Base-by-base conservation (phyloP, 768 basidiomycete species). In the Mycena kentingensis region DNA sequence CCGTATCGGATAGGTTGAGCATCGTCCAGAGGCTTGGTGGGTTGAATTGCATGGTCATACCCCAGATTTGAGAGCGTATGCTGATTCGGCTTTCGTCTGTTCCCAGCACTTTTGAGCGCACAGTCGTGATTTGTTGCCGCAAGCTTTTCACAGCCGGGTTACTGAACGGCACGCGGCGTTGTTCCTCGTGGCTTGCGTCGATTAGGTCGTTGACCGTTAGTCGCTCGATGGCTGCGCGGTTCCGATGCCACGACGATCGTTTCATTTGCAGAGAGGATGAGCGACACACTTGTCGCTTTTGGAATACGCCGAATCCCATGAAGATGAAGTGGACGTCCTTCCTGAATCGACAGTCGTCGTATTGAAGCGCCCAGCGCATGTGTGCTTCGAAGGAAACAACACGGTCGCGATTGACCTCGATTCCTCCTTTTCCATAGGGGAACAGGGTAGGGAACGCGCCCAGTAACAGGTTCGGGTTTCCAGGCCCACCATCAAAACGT, bases 21-120 rank as follows among this genome's bases (percentile, higher is more conserved):
- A 76, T 79, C 2, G 73, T 54, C 77, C 78, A 79, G 0, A 78
- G 19, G 1, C 41, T 55, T 0, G 74, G 73, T 11, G 70, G 68
- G 15, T 62, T 62, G 19, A 54, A 53, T 5, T 58, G 25, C 0
- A 73, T 18, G 2, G 60, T 61, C 0, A 67, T 73, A 6, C 63
- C 59, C 73, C 74, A 76, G 6, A 77, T 70, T 29, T 75, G 63
- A 5, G 63, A 54, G 3, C 70, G 57, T 1, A 70, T 35, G 2
- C 37, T 41, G 0, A 28, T 32, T 18, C 66, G 22, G 0, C 58
- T 63, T 46, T 74, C 70, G 42, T 76, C 70, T 0, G 73, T 65
- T 0, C 73, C 73, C 11, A 48, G 50, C 1, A 73, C 67, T 1
- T 52, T 54, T 0, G 53, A 60, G 5, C 50, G 18, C 2, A 65